Base-by-base conservation (phyloP, 2,329 filamentous ascomycete species). In the Cordyceps tenuipes region DNA sequence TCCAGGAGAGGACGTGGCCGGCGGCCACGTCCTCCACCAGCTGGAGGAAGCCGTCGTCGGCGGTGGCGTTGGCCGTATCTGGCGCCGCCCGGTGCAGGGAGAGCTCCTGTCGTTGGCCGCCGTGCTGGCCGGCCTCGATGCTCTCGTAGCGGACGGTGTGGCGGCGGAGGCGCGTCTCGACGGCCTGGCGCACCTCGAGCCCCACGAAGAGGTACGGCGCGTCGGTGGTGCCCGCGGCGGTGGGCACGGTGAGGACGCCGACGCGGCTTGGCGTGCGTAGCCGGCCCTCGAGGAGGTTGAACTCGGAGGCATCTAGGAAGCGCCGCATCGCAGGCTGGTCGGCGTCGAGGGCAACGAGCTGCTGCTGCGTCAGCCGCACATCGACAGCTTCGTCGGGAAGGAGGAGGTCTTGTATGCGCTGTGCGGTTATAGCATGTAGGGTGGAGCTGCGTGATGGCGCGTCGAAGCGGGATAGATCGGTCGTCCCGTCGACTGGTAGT, bases 51-150 rank as follows among this genome's bases (percentile, higher is more conserved):
- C 39, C 60, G 7, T 62, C 46, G 19, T 46, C 50, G n/a, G 49
- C 34, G 6, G 23, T 17, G 39, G 8, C 4, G 23, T 12, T 15
- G n/a, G 43, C 43, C 7, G 43, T 3, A 3, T 29, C 29, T 8
- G 44, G 21, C 15, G 47, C 15, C n/a, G n/a, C n/a, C 6, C 56
- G 73, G 47, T 77, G 72, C 8, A 85, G 72, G 1, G 72, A 75
- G 26, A 85, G 68, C 65, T 82, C 78, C 21, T 78, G 75, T n/a
- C 79, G 74, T 13, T 76, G 77, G 6, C 80, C 80, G 54, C 77
- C 78, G 61, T 79, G 77, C 55, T 75, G 73, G 0, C 80, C 81
- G 5, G 75, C 79, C 62, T 83, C 77, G 62, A 83, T 74, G 65
- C 74, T 77, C 21, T 75, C 79, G 73, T 83, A 83, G 8, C 72